phyloP scores from a whole-genome alignment of 2,329 filamentous ascomycete genomes.

The Xylariaceae sp. region DNA sequence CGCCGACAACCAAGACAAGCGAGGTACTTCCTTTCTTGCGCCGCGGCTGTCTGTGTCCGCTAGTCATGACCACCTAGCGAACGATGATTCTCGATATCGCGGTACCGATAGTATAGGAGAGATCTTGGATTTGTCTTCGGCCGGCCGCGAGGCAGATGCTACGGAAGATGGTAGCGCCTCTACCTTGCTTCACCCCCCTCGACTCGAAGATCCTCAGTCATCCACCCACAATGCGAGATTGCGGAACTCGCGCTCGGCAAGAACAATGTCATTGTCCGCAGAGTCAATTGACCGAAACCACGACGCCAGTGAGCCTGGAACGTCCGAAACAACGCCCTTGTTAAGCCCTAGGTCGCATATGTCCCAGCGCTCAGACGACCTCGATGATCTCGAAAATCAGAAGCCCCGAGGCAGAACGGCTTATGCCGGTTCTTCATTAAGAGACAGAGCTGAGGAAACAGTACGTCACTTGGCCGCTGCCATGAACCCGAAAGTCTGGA shows the following conservation, averaged over 20 bases:
- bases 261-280: constrained; percentile 7
- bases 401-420: constrained; percentile 33
- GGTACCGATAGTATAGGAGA: constrained; percentile 28
- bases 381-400: constrained; percentile 47
- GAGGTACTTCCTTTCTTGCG: constrained; percentile 42
- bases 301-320: background rate
- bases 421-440: constrained; percentile 27
- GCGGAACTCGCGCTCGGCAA: constrained; percentile 10
- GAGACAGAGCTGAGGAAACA: constrained; percentile 17
- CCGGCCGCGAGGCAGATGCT: constrained; percentile 19
- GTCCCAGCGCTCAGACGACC: constrained; percentile 28
- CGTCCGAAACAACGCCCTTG: constrained; percentile 45
- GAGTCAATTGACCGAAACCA: background rate
- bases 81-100: constrained; percentile 17
- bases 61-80: constrained; percentile 25
- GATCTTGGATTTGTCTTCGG: constrained; percentile 29
- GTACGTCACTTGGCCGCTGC: constrained; percentile 30
- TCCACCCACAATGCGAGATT: constrained; percentile 3
- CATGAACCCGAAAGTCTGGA: constrained; percentile 65
- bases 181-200: constrained; percentile 43
- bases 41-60: constrained; percentile 35
- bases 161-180: constrained; percentile 27
- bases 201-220: constrained; percentile 35
- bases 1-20: constrained; percentile 51
- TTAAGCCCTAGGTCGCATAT: constrained; percentile 34